Conservation (phyloP, 306 rosid species). For the Trichosanthes cucumerina region DNA sequence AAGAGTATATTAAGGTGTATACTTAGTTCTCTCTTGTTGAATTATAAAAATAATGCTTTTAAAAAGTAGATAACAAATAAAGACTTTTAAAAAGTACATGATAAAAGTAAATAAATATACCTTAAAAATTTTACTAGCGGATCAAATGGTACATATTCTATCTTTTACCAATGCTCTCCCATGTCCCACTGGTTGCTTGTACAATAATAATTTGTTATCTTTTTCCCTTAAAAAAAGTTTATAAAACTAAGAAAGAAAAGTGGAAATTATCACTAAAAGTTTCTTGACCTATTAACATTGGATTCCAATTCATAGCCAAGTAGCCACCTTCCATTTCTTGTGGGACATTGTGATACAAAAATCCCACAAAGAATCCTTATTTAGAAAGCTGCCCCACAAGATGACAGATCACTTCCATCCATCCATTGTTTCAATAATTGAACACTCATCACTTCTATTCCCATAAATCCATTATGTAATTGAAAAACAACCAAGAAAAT, state of each 20-base stretch:
- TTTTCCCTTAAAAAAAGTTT: not conserved
- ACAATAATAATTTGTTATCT: not conserved
- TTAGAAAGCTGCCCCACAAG: not conserved
- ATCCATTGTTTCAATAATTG: not conserved
- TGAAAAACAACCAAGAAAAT: not conserved
- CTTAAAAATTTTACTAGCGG: not conserved
- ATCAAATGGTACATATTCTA: not conserved
- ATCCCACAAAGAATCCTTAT: conserved; percentile 6
- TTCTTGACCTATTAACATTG: not conserved
- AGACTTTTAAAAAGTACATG: no score
- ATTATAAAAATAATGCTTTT: no score
- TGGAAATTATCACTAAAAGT: not conserved
- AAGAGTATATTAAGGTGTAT: no score
- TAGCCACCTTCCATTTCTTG: not conserved
- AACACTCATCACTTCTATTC: not conserved
- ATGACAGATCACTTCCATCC: conserved; percentile 4
- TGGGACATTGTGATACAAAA: not conserved
- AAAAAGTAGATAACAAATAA: no score
- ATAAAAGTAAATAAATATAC: no score
- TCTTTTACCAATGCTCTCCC: not conserved
- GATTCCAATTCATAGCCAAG: conserved; percentile 3
- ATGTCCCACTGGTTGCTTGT: not conserved
- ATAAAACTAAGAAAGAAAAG: not conserved
- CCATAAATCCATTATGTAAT: not conserved
- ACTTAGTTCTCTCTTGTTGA: no score